Base-by-base conservation (phyloP, 305 asterid genomes). In the Rubia peregrina region DNA sequence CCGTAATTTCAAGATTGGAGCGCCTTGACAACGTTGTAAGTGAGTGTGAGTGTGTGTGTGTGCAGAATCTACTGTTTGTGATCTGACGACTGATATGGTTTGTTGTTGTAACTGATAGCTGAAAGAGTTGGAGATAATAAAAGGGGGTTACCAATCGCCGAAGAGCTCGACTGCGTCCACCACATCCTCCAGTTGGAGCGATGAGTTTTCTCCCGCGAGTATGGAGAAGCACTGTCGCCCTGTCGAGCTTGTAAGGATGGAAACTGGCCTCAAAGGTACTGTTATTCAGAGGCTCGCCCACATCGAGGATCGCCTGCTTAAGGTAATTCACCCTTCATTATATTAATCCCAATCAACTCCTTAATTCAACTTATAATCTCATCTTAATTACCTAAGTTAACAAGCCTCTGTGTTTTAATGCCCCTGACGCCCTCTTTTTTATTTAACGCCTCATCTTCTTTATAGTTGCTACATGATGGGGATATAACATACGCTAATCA, bases 211-310 rank as follows among this genome's bases (percentile, higher is more conserved):
- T 0, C 85, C 86, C 22, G 77, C 72, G 22, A 66, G 77, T 67
- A 56, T 80, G n/a, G 84, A 77, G 80, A 79, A 73, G 76, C 83
- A 67, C n/a, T 88, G 87, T 13, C 85, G 91, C 7, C 88, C 91
- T 0, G 59, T 88, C 0, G 69, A 78, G 6, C 88, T 81, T 77
- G 91, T 84, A 14, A 69, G 85, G 24, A 4, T 80, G 70, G 91
- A 86, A 74, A 84, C 83, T 16, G 79, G 82, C 43, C 75, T 64
- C 7, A 88, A 88, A 77, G 95, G 95, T 5, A 83, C 84, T 0
- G 65, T 88, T 38, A 71, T 88, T 21, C 86, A 85, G 6, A 71
- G 91, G 67, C 69, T 86, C 43, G 53, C 79, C 7, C 84, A 59
- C 0, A 84, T 85, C 0, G 91, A 88, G 75, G 90, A 84, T 70